A percentile compares a stretch with the other conserved stretches of the same genome.
Evolutionary conservation across 768 basidiomycete species (phyloP).

Genomic region (Pisolithus tinctorius): DNA sequence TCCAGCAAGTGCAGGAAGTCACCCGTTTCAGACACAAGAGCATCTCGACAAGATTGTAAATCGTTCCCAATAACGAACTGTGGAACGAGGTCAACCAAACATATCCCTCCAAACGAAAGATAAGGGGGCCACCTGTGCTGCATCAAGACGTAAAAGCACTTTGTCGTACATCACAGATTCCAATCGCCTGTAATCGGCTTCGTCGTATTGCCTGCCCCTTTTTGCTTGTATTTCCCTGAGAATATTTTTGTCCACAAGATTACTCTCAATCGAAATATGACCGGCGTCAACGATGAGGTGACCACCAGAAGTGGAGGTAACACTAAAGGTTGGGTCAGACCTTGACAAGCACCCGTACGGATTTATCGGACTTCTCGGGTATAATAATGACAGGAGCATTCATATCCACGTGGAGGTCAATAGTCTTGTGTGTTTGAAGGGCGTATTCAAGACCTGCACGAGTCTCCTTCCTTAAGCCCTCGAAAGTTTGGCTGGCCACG

Average conservation of each 20-base stretch:
- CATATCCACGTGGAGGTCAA: conserved; percentile 95
- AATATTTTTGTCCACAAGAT: conserved; percentile 78
- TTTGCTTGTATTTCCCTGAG: conserved; percentile 76
- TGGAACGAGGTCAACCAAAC: conserved; percentile 7
- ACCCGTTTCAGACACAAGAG: conserved; percentile 51
- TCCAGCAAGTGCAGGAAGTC: conserved; percentile 83
- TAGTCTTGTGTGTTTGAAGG: conserved; percentile 87
- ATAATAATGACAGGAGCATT: conserved; percentile 96
- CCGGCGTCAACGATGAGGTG: conserved; percentile 94
- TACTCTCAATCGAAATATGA: conserved; percentile 89
- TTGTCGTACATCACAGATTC: conserved; percentile 97
- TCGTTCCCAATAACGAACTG: conserved; percentile 89
- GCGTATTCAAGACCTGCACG: conserved; percentile 92
- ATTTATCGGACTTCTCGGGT: conserved; percentile 70
- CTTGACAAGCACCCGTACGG: conserved; percentile 10
- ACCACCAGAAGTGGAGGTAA: conserved; percentile 69
- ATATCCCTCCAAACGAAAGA: not conserved
- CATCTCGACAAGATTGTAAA: conserved; percentile 73
- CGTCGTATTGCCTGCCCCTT: conserved; percentile 75
- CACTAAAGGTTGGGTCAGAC: conserved; percentile 36
- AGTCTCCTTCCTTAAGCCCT: conserved; percentile 90
- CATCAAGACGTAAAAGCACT: conserved; percentile 70
- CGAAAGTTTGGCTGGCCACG: conserved; percentile 88
- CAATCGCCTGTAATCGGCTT: conserved; percentile 78
- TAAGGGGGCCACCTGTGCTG: conserved; percentile 71